phyloP scores from a whole-genome alignment of 2,329 filamentous ascomycete genomes.

The Pseudofabraea citricarpa region DNA sequence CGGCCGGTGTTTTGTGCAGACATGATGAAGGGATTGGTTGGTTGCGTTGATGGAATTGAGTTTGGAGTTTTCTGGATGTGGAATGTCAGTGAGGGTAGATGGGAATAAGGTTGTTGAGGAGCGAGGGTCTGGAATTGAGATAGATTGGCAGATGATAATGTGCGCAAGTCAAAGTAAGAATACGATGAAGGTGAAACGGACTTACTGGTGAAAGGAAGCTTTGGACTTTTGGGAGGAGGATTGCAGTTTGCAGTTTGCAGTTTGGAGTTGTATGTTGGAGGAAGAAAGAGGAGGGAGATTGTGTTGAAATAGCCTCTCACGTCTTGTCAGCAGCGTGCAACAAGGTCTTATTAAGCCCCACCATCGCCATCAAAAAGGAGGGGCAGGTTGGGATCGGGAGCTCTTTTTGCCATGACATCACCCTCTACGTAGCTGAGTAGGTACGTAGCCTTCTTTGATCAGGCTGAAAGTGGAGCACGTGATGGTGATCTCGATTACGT shows the following conservation, averaged over 20 bases:
- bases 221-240: background rate
- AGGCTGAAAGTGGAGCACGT: slow-evolving; percentile 1
- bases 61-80: background rate
- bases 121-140: background rate
- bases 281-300: background rate
- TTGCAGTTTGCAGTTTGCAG: background rate
- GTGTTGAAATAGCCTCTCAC: too few relatives aligned
- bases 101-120: slow-evolving; percentile 3
- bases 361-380: too few relatives aligned
- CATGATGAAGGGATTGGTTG: slow-evolving; percentile 15
- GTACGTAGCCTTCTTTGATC: background rate
- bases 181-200: too few relatives aligned
- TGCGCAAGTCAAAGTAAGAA: too few relatives aligned
- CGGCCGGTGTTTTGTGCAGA: slow-evolving; percentile 58
- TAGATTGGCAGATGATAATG: background rate
- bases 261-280: background rate
- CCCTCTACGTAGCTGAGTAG: background rate
- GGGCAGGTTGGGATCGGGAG: background rate
- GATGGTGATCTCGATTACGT: too few relatives aligned
- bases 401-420: slow-evolving; percentile 1
- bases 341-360: background rate
- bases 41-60: background rate
- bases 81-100: background rate
- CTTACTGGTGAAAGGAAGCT: too few relatives aligned
- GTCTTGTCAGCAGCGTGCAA: too few relatives aligned